phyloP scores from a whole-genome alignment of 176 grass and related monocot genomes.

The Juncus inflexus region DNA sequence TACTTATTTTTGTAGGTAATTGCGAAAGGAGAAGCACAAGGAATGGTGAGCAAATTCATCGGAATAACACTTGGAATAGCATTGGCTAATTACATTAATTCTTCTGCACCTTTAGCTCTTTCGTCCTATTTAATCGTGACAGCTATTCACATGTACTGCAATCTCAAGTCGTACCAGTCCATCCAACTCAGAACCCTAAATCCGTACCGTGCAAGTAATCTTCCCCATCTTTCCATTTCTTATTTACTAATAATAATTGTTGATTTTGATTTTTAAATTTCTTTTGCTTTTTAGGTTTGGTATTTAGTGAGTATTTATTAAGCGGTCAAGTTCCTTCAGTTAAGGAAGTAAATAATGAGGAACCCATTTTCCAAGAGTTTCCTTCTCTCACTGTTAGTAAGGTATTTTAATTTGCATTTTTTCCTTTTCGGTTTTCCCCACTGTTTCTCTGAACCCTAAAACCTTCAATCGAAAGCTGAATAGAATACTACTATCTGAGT shows the following conservation, averaged over 20 bases:
- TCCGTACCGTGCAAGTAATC: slow-evolving; percentile 93
- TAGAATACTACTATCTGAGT: too few relatives aligned
- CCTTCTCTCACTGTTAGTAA: slow-evolving; percentile 39
- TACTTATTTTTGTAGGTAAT: slow-evolving; percentile 54
- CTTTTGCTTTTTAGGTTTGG: slow-evolving; percentile 47
- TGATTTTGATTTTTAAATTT: slow-evolving; percentile 10
- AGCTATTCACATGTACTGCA: slow-evolving; percentile 96
- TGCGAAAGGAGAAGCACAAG: slow-evolving; percentile 98
- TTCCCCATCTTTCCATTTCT: slow-evolving; percentile 25
- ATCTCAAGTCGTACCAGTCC: slow-evolving; percentile 90
- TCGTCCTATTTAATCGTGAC: slow-evolving; percentile 74
- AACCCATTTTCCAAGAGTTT: slow-evolving; percentile 60
- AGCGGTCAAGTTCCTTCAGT: slow-evolving; percentile 85
- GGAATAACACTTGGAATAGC: slow-evolving; percentile 87
- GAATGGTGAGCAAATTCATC: slow-evolving; percentile 97
- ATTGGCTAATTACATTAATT: slow-evolving; percentile 66
- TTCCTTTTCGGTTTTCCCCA: too few relatives aligned
- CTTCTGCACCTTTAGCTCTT: slow-evolving; percentile 87
- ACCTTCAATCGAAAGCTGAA: too few relatives aligned
- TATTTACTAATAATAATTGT: slow-evolving; percentile 17
- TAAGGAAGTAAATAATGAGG: slow-evolving; percentile 86
- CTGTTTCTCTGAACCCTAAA: too few relatives aligned
- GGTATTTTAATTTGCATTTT: slow-evolving; percentile 37
- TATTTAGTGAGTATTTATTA: slow-evolving; percentile 91
- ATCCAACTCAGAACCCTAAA: slow-evolving; percentile 92